Evolutionary conservation across 2,329 filamentous ascomycete genomes (phyloP).

Genomic region (Cladosporium sp.): DNA sequence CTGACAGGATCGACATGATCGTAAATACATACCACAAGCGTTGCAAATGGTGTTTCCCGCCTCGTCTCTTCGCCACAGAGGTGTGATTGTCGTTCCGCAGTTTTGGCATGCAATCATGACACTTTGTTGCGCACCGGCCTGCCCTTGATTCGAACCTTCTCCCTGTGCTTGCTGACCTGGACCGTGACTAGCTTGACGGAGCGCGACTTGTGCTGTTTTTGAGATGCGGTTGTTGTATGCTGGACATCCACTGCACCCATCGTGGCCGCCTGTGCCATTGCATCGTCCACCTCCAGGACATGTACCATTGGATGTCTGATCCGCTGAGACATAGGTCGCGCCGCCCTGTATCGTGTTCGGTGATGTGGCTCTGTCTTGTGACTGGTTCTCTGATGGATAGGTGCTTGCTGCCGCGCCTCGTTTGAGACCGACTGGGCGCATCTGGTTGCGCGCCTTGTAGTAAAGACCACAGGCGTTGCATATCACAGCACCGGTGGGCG

Average conservation of each 20-base stretch:
- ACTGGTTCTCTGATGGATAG: slow-evolving; percentile 21
- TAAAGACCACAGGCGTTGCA: slow-evolving; percentile 98
- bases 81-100: slow-evolving; percentile 93
- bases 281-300: slow-evolving; percentile 93
- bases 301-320: slow-evolving; percentile 73
- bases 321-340: slow-evolving; percentile 72
- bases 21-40: slow-evolving; percentile 70
- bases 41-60: slow-evolving; percentile 97
- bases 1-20: neutral
- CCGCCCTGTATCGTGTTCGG: slow-evolving; percentile 34
- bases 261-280: slow-evolving; percentile 92
- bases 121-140: slow-evolving; percentile 34
- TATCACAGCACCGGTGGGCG: slow-evolving; percentile 87
- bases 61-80: slow-evolving; percentile 91
- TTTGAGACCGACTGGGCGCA: slow-evolving; percentile 85
- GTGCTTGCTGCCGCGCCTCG: slow-evolving; percentile 53
- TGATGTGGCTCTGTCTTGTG: slow-evolving; percentile 37
- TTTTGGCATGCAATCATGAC: slow-evolving; percentile 93
- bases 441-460: slow-evolving; percentile 85
- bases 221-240: slow-evolving; percentile 96
- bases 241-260: slow-evolving; percentile 91
- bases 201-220: slow-evolving; percentile 71
- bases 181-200: slow-evolving; percentile 37
- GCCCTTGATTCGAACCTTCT: slow-evolving; percentile 6
- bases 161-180: neutral